Percentiles rank a stretch among this genome's conserved stretches.
These are phyloP conservation scores for Alternaria ethzedia DNA, from an alignment of 2,329 filamentous ascomycete genomes.

Conservation along the genomic window DNA sequence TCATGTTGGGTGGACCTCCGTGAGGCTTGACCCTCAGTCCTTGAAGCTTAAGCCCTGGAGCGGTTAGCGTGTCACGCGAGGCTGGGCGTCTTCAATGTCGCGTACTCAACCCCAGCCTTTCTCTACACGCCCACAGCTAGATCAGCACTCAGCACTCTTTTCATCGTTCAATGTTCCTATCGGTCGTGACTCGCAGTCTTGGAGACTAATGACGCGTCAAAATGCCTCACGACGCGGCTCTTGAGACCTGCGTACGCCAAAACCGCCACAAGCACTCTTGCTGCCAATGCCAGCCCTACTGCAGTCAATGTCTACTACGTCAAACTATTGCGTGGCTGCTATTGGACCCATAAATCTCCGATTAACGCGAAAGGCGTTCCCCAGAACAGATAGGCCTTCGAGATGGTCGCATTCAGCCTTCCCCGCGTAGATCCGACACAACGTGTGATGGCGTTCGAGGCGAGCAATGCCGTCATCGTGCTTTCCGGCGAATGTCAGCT, in stretches of 20 bases:
- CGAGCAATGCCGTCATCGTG: slow-evolving; percentile 25
- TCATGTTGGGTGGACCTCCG: background rate
- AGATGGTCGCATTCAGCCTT: slow-evolving; percentile 8
- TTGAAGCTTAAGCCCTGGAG: background rate
- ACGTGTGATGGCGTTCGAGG: slow-evolving; percentile 12
- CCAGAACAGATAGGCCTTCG: slow-evolving; percentile 3
- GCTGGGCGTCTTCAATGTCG: background rate
- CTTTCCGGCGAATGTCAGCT: slow-evolving; percentile 8
- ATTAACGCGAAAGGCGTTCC: background rate
- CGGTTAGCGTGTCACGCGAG: background rate
- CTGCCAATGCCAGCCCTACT: background rate
- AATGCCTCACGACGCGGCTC: background rate
- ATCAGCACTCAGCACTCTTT: background rate
- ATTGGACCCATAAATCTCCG: background rate
- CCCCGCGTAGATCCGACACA: slow-evolving; percentile 21
- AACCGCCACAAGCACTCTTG: background rate
- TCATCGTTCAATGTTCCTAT: background rate
- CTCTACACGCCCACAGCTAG: background rate
- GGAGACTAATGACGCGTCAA: background rate
- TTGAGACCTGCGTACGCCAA: background rate
- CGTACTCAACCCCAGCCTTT: background rate
- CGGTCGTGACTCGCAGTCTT: background rate
- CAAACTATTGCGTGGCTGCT: background rate
- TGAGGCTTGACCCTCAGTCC: background rate
- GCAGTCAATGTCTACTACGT: background rate